Evolutionary conservation across 768 basidiomycete species (phyloP), one percentile per base, ranked within the genome.

Genomic region (Auricularia heimuer): DNA sequence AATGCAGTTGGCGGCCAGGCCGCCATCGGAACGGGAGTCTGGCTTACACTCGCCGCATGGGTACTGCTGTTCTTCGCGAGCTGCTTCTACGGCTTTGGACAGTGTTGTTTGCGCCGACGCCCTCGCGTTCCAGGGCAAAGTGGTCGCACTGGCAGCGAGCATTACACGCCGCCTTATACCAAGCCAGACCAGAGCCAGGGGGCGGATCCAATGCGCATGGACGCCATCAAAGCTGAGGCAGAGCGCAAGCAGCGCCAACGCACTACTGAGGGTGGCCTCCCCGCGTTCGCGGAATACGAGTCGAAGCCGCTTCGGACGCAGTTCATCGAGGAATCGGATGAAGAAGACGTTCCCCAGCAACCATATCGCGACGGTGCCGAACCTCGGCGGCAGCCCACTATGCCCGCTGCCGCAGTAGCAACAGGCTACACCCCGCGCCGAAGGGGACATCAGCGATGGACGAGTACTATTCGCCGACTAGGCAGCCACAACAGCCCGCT

Each of bases 1-100:
- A 89, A 91, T 73, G 82, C 85, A n/a, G 69, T 79, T 3, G 87
- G 93, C 21, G 94, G 91, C 4, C 80, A 80, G 0, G 94, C 96
- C 0, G 76, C 80, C 21, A 88, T 95, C 7, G 95, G 95, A n/a
- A 88, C 82, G 65, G 93, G 90, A 24, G 83, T 95, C 54, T 98
- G 95, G 95, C 78, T 98, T 58, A 93, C 92, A 2, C 83, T 98
- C 39, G 88, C 85, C 1, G 91, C 92, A 0, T 94, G 89, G 83
- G 33, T 95, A 18, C 78, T 94, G 21, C 80, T 98, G 54, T 92
- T 94, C 81, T 89, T 97, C 75, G 88, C 90, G 56, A 91, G 93
- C 12, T 96, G 93, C 74, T 87, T 93, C 78, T 96, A 85, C 71
- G 82, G 87, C 2, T 70, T 93, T 47, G 94, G 95, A 16, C 81